Evolutionary conservation across 2,329 filamentous ascomycete species (phyloP).

Genomic region (Colletotrichum musae): DNA sequence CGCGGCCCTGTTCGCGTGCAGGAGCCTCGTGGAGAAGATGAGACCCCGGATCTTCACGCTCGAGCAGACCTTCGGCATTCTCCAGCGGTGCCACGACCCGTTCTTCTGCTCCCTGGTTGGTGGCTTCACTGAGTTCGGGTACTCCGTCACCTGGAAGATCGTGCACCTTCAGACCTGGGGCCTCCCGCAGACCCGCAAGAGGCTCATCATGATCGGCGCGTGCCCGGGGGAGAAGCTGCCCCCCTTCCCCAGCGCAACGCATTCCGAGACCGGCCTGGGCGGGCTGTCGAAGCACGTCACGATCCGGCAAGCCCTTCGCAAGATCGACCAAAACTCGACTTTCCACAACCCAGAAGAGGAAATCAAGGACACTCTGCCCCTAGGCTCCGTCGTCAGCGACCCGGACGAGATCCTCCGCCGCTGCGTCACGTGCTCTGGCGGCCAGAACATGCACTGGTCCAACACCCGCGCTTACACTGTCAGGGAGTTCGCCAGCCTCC

Average conservation of each 20-base stretch:
- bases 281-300: slow-evolving; percentile 58
- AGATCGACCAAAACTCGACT: slow-evolving; percentile 50
- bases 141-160: slow-evolving; percentile 79
- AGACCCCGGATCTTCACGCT: slow-evolving; percentile 81
- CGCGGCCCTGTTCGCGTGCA: slow-evolving; percentile 68
- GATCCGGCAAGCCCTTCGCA: slow-evolving; percentile 58
- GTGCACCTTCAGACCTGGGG: slow-evolving; percentile 67
- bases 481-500: slow-evolving; percentile 77
- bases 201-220: slow-evolving; percentile 71
- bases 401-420: slow-evolving; percentile 62
- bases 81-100: slow-evolving; percentile 61
- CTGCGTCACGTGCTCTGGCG: slow-evolving; percentile 77
- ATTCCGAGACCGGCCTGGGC: slow-evolving; percentile 57
- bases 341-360: slow-evolving; percentile 54
- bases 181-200: slow-evolving; percentile 62
- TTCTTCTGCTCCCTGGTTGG: slow-evolving; percentile 74
- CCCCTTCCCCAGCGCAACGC: slow-evolving; percentile 73
- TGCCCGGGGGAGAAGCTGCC: slow-evolving; percentile 81
- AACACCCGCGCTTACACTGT: slow-evolving; percentile 75
- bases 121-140: slow-evolving; percentile 75
- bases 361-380: slow-evolving; percentile 47
- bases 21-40: slow-evolving; percentile 68
- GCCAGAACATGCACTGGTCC: slow-evolving; percentile 74
- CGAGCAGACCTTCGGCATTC: slow-evolving; percentile 83
- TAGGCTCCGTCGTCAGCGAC: slow-evolving; percentile 55